These are phyloP conservation scores for Phytopythium vexans DNA, from an alignment of 352 stramenopile genomes.

Conservation along the genomic window DNA sequence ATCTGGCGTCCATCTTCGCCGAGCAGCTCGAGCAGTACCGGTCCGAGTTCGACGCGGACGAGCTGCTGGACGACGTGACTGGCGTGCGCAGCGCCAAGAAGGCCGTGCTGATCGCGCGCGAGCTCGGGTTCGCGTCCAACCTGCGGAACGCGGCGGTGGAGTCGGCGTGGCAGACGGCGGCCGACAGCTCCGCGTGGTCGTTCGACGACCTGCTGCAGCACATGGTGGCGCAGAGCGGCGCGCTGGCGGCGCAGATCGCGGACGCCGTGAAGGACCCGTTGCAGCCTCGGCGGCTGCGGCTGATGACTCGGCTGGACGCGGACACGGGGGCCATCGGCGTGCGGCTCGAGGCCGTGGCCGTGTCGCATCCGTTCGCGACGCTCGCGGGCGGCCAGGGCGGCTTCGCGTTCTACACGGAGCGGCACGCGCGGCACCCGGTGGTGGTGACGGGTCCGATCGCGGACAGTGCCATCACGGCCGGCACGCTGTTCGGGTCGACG, in stretches of 20 bases:
- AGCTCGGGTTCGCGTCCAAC: constrained; percentile 87
- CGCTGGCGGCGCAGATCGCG: constrained; percentile 40
- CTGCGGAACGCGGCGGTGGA: constrained; percentile 65
- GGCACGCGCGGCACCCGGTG: constrained; percentile 69
- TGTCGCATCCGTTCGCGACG: constrained; percentile 52
- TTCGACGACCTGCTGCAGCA: constrained; percentile 58
- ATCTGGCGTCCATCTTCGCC: constrained; percentile 69
- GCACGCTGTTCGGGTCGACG: constrained; percentile 76
- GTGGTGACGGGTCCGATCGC: constrained; percentile 80
- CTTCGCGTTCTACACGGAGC: constrained; percentile 78
- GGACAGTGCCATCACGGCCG: constrained; percentile 69
- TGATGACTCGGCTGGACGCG: constrained; percentile 59
- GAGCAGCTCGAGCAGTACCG: constrained; percentile 56
- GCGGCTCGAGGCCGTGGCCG: constrained; percentile 23
- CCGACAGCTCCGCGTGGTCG: constrained; percentile 36
- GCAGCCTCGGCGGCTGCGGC: constrained; percentile 33
- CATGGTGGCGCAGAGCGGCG: constrained; percentile 32
- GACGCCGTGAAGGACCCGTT: constrained; percentile 17
- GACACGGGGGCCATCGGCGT: constrained; percentile 16
- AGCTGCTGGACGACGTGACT: constrained; percentile 92
- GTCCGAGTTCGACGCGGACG: constrained; percentile 44
- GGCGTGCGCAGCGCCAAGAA: constrained; percentile 88
- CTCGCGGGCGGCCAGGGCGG: constrained; percentile 59
- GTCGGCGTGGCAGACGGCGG: constrained; percentile 38
- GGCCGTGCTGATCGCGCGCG: constrained; percentile 91